Base-by-base conservation (phyloP, 192 early-diverging fungal species). In the Jimgerdemannia flammicorona region DNA sequence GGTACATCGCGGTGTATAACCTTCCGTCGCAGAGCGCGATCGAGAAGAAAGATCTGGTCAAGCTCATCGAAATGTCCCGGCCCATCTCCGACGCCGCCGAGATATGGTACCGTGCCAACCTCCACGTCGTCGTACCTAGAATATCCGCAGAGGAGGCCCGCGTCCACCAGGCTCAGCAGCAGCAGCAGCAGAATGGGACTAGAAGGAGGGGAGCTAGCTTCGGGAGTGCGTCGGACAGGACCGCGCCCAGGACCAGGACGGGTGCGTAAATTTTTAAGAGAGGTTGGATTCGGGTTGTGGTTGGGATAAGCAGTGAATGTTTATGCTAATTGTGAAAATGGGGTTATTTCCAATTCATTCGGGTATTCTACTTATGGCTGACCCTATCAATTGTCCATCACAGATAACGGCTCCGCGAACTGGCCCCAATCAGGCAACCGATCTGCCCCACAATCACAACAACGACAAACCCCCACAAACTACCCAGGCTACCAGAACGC, bases 31-130 rank as follows among this genome's bases (percentile, higher is more conserved):
- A 76, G 54, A 69, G 44, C 69, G 76, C 70, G 3, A 67, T 84
- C 39, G 83, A 84, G 66, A 84, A 84, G 59, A 69, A 71, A 9
- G 83, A 84, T 69, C 69, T 84, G 20, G 76, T 84, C 2, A 44
- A 40, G 8, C 63, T 81, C 39, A 80, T 84, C 17, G 65, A 78
- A 17, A 70, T 75, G 18, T 75, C 77, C 19, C 66, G 67, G 8
- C 81, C 81, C 43, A 44, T 82, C 3, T 71, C 77, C 18, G 77
- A 82, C 67, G 68, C 43, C 39, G 70, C 68, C 49, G 81, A 82
- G 29, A 54, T 71, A 2, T 70, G 68, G 54, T 82, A 77, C 71
- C 63, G 81, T 19, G 9, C 6, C 44, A 41, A 74, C 43, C 18
- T 64, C 11, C 64, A 67, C 9, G 64, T 39, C 29, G 17, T 8